Evolutionary conservation across 805 yeast species (phyloP).

Genomic region (Scheffersomyces coipomensis): DNA sequence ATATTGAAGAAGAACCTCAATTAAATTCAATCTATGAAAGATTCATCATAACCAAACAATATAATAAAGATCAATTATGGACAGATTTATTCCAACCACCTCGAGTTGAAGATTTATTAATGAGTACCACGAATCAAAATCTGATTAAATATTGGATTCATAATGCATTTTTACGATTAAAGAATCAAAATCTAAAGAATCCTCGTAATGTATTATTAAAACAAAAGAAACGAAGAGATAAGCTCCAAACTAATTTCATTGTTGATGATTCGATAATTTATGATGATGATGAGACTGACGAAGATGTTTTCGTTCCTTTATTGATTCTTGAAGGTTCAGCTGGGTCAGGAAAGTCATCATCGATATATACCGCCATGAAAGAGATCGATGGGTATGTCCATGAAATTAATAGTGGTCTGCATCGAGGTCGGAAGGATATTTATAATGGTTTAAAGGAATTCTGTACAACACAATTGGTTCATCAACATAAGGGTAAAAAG

Average conservation of each 20-base stretch:
- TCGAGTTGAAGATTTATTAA: constrained; percentile 29
- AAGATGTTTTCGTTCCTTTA: constrained; percentile 54
- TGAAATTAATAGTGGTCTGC: constrained; percentile 76
- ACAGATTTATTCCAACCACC: constrained; percentile 45
- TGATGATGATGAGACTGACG: constrained; percentile 23
- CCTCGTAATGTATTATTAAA: constrained; percentile 30
- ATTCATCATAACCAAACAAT: constrained; percentile 3
- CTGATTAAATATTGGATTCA: constrained; percentile 39
- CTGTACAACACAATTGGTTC: constrained; percentile 81
- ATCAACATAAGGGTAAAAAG: constrained; percentile 21
- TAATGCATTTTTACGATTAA: constrained; percentile 34
- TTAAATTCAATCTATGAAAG: constrained; percentile 8
- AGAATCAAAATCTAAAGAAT: constrained; percentile 28
- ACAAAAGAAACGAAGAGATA: constrained; percentile 18
- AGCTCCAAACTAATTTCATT: constrained; percentile 32
- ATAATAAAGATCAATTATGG: constrained; percentile 25
- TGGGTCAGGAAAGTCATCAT: constrained; percentile 78
- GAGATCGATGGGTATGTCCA: constrained; percentile 69
- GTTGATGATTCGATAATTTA: constrained; percentile 26
- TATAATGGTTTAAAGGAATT: constrained; percentile 67
- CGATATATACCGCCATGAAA: constrained; percentile 65
- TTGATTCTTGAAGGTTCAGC: constrained; percentile 66
- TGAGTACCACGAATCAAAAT: constrained; percentile 18
- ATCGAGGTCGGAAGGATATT: constrained; percentile 72
- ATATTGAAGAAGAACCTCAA: constrained; percentile 6